A percentile compares a stretch with the other conserved stretches of the same genome.
Conservation (phyloP, 257 asterid species). For the Plantago major region DNA sequence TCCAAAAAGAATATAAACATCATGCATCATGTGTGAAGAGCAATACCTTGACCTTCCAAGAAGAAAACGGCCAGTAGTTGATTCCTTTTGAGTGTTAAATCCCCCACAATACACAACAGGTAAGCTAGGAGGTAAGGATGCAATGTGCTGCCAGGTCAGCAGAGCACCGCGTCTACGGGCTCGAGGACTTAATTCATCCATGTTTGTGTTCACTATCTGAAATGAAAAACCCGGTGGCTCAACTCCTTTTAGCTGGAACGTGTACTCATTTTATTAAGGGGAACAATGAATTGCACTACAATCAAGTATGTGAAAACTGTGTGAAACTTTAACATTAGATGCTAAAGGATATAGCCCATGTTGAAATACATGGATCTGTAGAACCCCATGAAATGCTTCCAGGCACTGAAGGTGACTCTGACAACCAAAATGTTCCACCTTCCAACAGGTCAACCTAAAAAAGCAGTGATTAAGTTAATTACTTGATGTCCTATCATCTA, state of each 20-base stretch:
- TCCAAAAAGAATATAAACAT: background rate
- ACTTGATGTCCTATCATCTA: constrained; percentile 1
- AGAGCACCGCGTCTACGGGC: constrained; percentile 98
- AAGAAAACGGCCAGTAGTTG: constrained; percentile 96
- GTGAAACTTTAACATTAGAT: constrained; percentile 12
- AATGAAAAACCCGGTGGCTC: constrained; percentile 97
- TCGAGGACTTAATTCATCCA: constrained; percentile 92
- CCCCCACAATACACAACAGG: constrained; percentile 95
- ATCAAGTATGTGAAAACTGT: constrained; percentile 12
- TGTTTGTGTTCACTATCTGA: constrained; percentile 87
- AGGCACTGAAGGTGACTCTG: constrained; percentile 97
- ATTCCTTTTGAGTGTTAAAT: constrained; percentile 91
- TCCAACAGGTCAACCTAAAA: constrained; percentile 86
- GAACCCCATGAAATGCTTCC: constrained; percentile 99
- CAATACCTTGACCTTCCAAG: constrained; percentile 93
- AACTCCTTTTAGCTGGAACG: constrained; percentile 94
- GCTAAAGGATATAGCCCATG: constrained; percentile 93
- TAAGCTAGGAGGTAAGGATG: constrained; percentile 95
- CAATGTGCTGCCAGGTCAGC: constrained; percentile 98
- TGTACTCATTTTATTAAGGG: constrained; percentile 80
- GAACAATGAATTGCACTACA: constrained; percentile 6
- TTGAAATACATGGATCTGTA: constrained; percentile 72
- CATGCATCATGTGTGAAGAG: background rate
- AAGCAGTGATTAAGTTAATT: constrained; percentile 15
- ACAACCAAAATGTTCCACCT: constrained; percentile 99